These are phyloP conservation scores for Dryas alaskensis DNA, from an alignment of 306 rosid genomes.

Conservation along the genomic window DNA sequence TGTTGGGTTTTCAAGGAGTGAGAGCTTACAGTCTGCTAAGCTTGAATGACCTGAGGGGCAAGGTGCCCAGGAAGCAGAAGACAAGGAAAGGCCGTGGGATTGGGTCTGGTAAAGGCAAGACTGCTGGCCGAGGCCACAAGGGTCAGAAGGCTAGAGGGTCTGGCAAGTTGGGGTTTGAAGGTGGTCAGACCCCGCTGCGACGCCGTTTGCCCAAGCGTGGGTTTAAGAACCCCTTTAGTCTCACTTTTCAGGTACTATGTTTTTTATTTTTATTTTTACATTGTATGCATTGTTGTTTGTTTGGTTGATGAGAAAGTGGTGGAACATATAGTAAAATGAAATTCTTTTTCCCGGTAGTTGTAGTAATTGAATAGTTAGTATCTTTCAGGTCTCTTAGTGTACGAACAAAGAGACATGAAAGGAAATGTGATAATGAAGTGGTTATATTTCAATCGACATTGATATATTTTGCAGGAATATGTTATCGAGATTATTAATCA, in stretches of 20 bases:
- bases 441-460: no score
- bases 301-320: not conserved
- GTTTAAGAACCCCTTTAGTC: constrained; percentile 82
- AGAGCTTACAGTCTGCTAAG: constrained; percentile 84
- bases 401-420: no score
- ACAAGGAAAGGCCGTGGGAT: constrained; percentile 96
- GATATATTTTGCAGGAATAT: no score
- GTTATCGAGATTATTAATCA: no score
- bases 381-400: not conserved
- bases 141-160: constrained; percentile 91
- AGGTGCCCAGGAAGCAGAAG: constrained; percentile 82
- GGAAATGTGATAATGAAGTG: no score
- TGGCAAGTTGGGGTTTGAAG: constrained; percentile 90
- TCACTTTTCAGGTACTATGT: constrained; percentile 74
- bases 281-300: not conserved
- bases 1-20: constrained; percentile 35
- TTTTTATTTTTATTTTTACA: not conserved
- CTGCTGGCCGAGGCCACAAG: constrained; percentile 96
- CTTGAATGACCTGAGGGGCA: constrained; percentile 81
- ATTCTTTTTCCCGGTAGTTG: no score
- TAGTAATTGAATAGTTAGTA: not conserved
- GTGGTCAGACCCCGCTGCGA: constrained; percentile 95
- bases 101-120: constrained; percentile 97
- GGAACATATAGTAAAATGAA: not conserved
- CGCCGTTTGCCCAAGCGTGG: constrained; percentile 92